Evolutionary conservation across 306 rosid genomes (phyloP).

Genomic region (Cajanus cajan): DNA sequence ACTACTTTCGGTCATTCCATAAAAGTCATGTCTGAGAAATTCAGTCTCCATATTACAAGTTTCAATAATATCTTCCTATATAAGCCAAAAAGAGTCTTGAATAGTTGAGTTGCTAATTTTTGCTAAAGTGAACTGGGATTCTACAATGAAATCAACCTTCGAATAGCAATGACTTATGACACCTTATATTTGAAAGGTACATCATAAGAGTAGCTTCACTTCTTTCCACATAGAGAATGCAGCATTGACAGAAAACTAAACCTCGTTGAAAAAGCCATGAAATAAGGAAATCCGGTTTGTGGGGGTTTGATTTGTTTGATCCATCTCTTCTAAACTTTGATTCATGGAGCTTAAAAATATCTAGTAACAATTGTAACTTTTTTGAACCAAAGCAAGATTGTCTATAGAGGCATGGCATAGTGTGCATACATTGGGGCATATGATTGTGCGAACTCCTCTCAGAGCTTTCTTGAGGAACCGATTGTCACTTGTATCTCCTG

Average conservation of each 20-base stretch:
- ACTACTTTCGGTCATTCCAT: not conserved
- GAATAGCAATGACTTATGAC: not conserved
- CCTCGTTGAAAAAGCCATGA: not conserved
- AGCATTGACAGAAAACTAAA: constrained; percentile 1
- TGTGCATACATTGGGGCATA: constrained; percentile 80
- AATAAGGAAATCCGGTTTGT: not conserved
- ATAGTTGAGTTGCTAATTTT: not conserved
- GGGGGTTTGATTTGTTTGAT: not conserved
- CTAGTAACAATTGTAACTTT: not conserved
- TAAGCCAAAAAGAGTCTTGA: not conserved
- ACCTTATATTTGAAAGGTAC: not conserved
- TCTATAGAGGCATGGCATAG: constrained; percentile 16
- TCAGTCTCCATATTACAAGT: not conserved
- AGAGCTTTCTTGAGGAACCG: constrained; percentile 69
- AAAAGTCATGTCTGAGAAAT: not conserved
- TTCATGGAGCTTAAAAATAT: not conserved
- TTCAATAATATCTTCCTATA: not conserved
- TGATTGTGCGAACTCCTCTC: constrained; percentile 76
- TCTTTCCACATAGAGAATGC: not conserved
- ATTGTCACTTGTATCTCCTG: constrained; percentile 67
- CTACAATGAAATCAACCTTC: not conserved
- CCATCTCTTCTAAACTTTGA: not conserved
- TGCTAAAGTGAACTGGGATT: not conserved
- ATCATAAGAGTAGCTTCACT: not conserved
- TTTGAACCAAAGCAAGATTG: not conserved